Evolutionary conservation across 2,329 filamentous ascomycete genomes (phyloP).

Genomic region (Xylariaceae sp.): DNA sequence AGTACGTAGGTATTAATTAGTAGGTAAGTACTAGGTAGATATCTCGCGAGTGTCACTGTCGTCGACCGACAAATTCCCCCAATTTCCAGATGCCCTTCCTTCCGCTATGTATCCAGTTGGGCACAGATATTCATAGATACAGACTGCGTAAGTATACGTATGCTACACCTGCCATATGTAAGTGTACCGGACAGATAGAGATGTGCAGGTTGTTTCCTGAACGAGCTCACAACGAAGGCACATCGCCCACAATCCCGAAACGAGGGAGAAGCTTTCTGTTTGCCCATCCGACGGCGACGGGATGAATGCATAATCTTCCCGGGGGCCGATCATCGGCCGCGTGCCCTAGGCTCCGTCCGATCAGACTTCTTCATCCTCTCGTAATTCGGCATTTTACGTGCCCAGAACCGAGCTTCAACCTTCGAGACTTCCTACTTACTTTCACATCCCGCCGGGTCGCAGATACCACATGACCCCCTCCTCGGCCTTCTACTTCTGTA

Average conservation of each 20-base stretch:
- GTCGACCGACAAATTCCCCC: too few species aligned
- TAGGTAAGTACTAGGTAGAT: too few species aligned
- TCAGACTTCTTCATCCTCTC: neutral
- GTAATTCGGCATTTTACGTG: conserved; percentile 5
- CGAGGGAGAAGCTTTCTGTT: neutral
- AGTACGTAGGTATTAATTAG: too few species aligned
- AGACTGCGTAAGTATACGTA: too few species aligned
- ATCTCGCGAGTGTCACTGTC: too few species aligned
- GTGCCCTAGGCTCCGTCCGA: conserved; percentile 1
- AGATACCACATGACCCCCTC: too few species aligned
- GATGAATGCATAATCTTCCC: conserved; percentile 4
- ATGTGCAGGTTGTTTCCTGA: neutral
- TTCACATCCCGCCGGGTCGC: neutral
- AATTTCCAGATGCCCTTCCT: neutral
- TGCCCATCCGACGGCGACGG: conserved; percentile 6
- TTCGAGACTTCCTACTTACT: neutral
- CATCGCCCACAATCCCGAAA: neutral
- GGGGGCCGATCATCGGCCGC: conserved; percentile 4
- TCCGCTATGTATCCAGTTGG: neutral
- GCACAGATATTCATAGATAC: neutral
- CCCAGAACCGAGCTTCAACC: neutral
- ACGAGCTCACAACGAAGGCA: neutral
- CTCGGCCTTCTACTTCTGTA: too few species aligned
- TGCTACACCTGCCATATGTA: too few species aligned
- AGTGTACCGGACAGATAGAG: neutral